These are phyloP conservation scores for Evansstolkia leycettana DNA, from an alignment of 495 filamentous ascomycete species.

Conservation along the genomic window DNA sequence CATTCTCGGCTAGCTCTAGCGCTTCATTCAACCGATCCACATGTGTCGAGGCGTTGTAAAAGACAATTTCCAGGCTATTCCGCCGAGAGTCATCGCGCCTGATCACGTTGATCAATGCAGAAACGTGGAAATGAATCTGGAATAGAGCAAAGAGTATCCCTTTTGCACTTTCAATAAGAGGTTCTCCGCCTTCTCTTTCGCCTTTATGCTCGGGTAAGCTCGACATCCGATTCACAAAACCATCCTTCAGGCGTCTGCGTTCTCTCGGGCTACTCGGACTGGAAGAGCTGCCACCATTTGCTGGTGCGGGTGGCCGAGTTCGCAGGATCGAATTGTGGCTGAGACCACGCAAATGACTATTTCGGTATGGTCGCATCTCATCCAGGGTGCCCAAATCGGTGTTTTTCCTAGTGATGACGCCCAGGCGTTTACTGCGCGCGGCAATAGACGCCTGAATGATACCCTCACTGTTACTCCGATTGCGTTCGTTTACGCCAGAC, in stretches of 20 bases:
- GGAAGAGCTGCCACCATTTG: slow-evolving; percentile 36
- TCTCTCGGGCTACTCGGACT: slow-evolving; percentile 48
- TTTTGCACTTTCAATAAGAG: slow-evolving; percentile 67
- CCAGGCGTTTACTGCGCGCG: slow-evolving; percentile 64
- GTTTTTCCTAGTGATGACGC: slow-evolving; percentile 64
- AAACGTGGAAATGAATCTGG: slow-evolving; percentile 66
- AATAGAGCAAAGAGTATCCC: slow-evolving; percentile 79
- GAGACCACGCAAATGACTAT: slow-evolving; percentile 71
- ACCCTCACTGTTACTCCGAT: slow-evolving; percentile 84
- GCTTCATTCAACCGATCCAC: slow-evolving; percentile 65
- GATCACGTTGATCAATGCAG: slow-evolving; percentile 57
- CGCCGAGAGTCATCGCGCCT: slow-evolving; percentile 54
- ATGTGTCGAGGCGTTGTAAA: slow-evolving; percentile 63
- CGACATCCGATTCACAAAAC: slow-evolving; percentile 64
- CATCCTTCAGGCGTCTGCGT: slow-evolving; percentile 33
- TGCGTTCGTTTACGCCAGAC: slow-evolving; percentile 54
- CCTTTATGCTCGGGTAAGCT: slow-evolving; percentile 74
- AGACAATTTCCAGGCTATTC: slow-evolving; percentile 63
- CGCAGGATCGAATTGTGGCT: slow-evolving; percentile 70
- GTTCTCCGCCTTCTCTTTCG: slow-evolving; percentile 43
- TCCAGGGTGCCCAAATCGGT: slow-evolving; percentile 64
- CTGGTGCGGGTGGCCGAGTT: slow-evolving; percentile 31
- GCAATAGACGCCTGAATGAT: slow-evolving; percentile 47
- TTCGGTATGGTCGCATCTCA: slow-evolving; percentile 58
- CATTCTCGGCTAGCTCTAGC: slow-evolving; percentile 49